Conservation (phyloP, 805 yeast species). For the Tetrapisispora arboricola region DNA sequence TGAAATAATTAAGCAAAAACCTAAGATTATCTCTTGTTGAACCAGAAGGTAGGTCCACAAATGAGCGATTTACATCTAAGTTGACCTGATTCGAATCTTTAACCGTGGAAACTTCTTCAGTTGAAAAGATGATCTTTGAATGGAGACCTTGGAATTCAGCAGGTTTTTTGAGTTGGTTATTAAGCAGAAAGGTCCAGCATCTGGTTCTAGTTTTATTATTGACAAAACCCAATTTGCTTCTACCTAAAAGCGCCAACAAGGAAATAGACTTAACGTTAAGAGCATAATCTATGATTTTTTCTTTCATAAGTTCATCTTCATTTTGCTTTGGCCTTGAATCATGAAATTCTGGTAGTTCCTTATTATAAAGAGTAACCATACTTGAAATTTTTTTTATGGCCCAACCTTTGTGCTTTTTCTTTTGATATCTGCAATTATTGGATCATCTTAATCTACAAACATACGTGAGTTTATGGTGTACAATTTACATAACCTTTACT, state of each 20-base stretch:
- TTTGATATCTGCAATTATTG: no score
- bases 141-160: neutral
- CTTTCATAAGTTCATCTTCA: slow-evolving; percentile 1
- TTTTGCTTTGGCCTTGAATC: neutral
- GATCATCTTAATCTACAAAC: no score
- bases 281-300: slow-evolving; percentile 11
- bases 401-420: no score
- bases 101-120: slow-evolving; percentile 29
- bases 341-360: neutral
- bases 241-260: slow-evolving; percentile 15
- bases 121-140: slow-evolving; percentile 12
- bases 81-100: slow-evolving; percentile 69
- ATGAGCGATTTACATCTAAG: slow-evolving; percentile 70
- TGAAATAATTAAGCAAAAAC: slow-evolving; percentile 27
- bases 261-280: slow-evolving; percentile 9
- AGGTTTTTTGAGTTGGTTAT: slow-evolving; percentile 8
- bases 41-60: slow-evolving; percentile 28
- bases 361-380: neutral
- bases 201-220: slow-evolving; percentile 9
- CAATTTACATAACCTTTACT: no score
- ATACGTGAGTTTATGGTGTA: no score
- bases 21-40: slow-evolving; percentile 18
- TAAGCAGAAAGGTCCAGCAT: slow-evolving; percentile 26
- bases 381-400: no score
- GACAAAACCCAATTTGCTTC: slow-evolving; percentile 19